Percentiles rank a stretch among this genome's conserved stretches.
phyloP scores from a whole-genome alignment of 352 stramenopile species.

The Globisporangium iwayamae region DNA sequence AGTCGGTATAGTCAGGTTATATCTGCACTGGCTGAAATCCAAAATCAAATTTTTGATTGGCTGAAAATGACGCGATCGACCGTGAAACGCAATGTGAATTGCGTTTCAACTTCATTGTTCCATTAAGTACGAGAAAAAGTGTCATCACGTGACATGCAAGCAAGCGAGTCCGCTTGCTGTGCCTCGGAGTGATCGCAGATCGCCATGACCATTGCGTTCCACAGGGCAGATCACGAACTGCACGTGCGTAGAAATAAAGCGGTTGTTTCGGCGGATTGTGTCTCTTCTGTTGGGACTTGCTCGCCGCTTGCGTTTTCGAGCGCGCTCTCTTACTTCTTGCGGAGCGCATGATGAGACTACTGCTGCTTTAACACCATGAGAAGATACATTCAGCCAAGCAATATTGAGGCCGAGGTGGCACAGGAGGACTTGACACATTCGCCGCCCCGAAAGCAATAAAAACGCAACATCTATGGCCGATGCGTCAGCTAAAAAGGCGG shows the following conservation, averaged over 20 bases:
- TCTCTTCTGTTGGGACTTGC: neutral
- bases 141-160: constrained; percentile 13
- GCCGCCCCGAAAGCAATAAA: neutral
- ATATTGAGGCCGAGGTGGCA: too few species aligned
- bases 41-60: constrained; percentile 3
- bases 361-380: neutral
- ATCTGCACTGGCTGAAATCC: neutral
- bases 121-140: constrained; percentile 1
- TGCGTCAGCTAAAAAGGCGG: neutral
- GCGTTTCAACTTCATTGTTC: constrained; percentile 9
- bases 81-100: constrained; percentile 14
- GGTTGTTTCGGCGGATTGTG: too few species aligned
- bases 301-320: constrained; percentile 5
- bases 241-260: neutral
- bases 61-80: neutral
- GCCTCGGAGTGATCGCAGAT: neutral
- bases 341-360: neutral
- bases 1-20: neutral
- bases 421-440: neutral
- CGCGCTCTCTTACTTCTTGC: neutral
- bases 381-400: neutral
- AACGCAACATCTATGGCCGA: neutral
- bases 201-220: neutral
- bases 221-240: neutral
- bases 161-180: neutral